phyloP scores from a whole-genome alignment of 225 moss, liverwort and hornwort genomes.

The Takakia lepidozioides region DNA sequence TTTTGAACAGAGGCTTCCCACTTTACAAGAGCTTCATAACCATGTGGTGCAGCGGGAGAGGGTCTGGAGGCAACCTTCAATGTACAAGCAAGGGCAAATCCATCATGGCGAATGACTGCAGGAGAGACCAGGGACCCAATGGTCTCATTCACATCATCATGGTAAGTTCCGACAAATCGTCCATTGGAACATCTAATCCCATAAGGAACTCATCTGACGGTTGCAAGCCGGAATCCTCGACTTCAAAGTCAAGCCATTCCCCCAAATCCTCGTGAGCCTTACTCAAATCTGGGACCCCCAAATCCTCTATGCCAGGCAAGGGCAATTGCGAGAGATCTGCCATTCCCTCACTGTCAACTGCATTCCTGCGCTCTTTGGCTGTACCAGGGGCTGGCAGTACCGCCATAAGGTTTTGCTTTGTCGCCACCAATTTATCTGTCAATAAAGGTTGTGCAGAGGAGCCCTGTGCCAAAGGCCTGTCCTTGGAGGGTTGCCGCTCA shows the following conservation, averaged over 20 bases:
- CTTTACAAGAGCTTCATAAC: too few relatives aligned
- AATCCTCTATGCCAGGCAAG: constrained; percentile 83
- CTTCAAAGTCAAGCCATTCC: constrained; percentile 89
- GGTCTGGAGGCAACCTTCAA: too few relatives aligned
- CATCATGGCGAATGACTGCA: too few relatives aligned
- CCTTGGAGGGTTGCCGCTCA: constrained; percentile 36
- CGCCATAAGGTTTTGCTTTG: constrained; percentile 23
- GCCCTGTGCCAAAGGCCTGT: constrained; percentile 15
- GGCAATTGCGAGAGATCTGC: constrained; percentile 71
- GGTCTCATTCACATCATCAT: constrained; percentile 71
- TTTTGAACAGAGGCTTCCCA: too few relatives aligned
- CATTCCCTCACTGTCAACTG: constrained; percentile 21
- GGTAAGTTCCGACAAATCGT: constrained; percentile 82
- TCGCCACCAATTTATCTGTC: constrained; percentile 20
- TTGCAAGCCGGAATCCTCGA: constrained; percentile 58
- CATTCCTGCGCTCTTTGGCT: constrained; percentile 23
- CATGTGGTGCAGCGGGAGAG: too few relatives aligned
- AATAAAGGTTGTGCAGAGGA: not conserved
- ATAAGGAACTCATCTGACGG: constrained; percentile 56
- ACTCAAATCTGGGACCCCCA: constrained; percentile 45
- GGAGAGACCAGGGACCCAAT: too few relatives aligned
- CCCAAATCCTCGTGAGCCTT: constrained; percentile 66
- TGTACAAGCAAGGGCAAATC: too few relatives aligned
- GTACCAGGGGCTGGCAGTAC: constrained; percentile 20
- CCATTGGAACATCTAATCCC: constrained; percentile 98